phyloP scores from a whole-genome alignment of 129 eudicot genomes.

The Rutidosis leptorrhynchoides region DNA sequence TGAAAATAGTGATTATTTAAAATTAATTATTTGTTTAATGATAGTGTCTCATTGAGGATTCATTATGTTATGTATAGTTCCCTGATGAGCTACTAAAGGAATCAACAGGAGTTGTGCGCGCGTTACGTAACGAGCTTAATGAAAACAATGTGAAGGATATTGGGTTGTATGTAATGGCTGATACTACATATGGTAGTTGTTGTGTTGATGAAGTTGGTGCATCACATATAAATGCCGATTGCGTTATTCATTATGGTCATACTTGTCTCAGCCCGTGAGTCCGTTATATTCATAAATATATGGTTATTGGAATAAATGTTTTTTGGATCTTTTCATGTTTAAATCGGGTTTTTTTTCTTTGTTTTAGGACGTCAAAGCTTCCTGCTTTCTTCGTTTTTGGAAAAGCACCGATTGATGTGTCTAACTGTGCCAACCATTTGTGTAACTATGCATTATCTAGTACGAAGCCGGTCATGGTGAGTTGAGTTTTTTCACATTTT shows the following conservation, averaged over 20 bases:
- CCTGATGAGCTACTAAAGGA: conserved; percentile 92
- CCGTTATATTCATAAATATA: neutral
- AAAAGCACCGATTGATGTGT: conserved; percentile 55
- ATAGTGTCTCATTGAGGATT: conserved; percentile 1
- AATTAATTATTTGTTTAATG: neutral
- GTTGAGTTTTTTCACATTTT: conserved; percentile 20
- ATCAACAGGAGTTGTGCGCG: conserved; percentile 55
- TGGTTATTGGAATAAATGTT: no score
- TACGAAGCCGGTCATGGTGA: conserved; percentile 71
- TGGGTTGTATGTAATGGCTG: conserved; percentile 95
- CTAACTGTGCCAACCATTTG: conserved; percentile 50
- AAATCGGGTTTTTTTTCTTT: conserved; percentile 1
- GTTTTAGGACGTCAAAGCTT: conserved; percentile 71
- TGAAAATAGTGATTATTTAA: no score
- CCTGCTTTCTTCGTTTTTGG: conserved; percentile 83
- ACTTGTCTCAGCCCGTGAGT: conserved; percentile 97
- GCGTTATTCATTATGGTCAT: conserved; percentile 92
- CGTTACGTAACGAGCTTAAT: conserved; percentile 54
- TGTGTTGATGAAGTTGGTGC: conserved; percentile 98
- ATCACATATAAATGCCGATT: conserved; percentile 82
- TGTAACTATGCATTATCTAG: conserved; percentile 34
- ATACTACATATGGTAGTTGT: conserved; percentile 91
- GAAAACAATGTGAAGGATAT: conserved; percentile 33
- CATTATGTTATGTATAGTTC: conserved; percentile 40
- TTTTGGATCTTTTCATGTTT: neutral